These are phyloP conservation scores for Psilocybe azurescens DNA, from an alignment of 768 basidiomycete species.

Conservation along the genomic window DNA sequence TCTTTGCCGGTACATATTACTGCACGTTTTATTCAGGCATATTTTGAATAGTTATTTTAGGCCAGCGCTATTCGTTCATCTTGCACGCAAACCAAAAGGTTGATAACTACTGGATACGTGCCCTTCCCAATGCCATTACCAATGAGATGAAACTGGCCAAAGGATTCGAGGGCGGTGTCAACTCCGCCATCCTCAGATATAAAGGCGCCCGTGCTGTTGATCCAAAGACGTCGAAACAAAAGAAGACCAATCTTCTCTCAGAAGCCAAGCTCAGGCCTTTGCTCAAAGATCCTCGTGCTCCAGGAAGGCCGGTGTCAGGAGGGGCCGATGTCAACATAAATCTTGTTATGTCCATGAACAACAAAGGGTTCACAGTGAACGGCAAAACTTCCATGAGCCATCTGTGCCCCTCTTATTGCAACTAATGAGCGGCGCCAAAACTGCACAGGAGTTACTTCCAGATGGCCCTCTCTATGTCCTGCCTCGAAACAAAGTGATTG, in stretches of 20 bases:
- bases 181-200: conserved; percentile 58
- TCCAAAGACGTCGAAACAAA: conserved; percentile 38
- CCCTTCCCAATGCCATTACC: conserved; percentile 30
- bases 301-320: conserved; percentile 36
- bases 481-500: conserved; percentile 45
- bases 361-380: conserved; percentile 39
- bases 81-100: conserved; percentile 48
- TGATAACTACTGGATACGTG: conserved; percentile 58
- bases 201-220: conserved; percentile 45
- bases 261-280: conserved; percentile 46
- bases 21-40: neutral
- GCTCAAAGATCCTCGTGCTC: conserved; percentile 30
- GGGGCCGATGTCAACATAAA: conserved; percentile 49
- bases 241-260: conserved; percentile 31
- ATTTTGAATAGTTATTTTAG: neutral
- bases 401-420: conserved; percentile 60
- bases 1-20: conserved; percentile 36
- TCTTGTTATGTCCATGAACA: conserved; percentile 40
- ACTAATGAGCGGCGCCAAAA: conserved; percentile 56
- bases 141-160: conserved; percentile 1
- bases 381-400: conserved; percentile 40
- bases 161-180: conserved; percentile 34
- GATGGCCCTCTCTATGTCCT: conserved; percentile 50
- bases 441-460: conserved; percentile 54
- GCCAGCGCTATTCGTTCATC: conserved; percentile 39